Base-by-base conservation (phyloP, 345 rosid species). In the Citrus australasica region DNA sequence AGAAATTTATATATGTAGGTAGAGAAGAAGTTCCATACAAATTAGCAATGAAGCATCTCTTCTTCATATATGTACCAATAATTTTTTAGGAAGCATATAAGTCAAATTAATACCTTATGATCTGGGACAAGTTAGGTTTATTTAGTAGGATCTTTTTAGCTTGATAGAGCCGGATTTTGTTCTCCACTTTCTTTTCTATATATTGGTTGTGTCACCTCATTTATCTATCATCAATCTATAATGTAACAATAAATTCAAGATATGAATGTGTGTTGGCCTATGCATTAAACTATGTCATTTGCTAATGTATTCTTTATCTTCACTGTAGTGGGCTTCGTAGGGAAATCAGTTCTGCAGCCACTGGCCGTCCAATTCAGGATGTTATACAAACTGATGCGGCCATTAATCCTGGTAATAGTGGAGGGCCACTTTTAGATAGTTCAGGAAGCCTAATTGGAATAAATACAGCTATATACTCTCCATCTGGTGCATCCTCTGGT, bases 351-450 rank as follows among this genome's bases (percentile, higher is more conserved):
- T 93, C 97, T 78, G 99, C 99, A 76, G 99, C 99, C 21, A 95
- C 97, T 0, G 99, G 99, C 67, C 98, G 97, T 75, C 99, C 99
- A 24, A 95, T 95, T 84, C 99, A 95, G 84, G 99, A 95, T 86
- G 98, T 95, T 74, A 93, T 95, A 86, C 98, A 95, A 83, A 95
- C 97, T 16, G 99, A 95, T 89, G 98, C 99, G 65, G 97, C 98
- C 32, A 95, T 95, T 76, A 95, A 95, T 84, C 99, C 99, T 71
- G 98, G 99, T 33, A 93, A 95, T 81, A 93, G 99, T 37, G 99
- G 99, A 76, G 97, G 99, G 14, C 99, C 99, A 7, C 97, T 95
- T 77, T 90, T 95, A 35, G 99, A 95, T 81, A 95, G 99, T 80
- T 84, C 98, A 40, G 99, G 99, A 82, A 93, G 74, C 51, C 89